These are phyloP conservation scores for Trichoderma koningiopsis DNA, from an alignment of 2,329 filamentous ascomycete species.

Conservation along the genomic window DNA sequence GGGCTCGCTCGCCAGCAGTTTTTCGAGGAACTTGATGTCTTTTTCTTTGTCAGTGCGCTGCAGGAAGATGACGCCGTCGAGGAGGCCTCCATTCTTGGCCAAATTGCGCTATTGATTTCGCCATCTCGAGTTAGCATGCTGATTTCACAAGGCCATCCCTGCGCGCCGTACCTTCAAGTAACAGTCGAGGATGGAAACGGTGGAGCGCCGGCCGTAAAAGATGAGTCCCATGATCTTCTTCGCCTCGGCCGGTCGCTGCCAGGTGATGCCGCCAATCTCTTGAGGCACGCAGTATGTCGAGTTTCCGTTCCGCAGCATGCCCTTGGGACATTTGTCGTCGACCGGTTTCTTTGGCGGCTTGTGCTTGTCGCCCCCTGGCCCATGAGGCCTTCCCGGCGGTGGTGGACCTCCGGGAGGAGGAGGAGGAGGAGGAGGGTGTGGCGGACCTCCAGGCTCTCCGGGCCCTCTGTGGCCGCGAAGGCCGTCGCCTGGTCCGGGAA, in stretches of 20 bases:
- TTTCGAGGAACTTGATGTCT: slow-evolving; percentile 45
- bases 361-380: background rate
- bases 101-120: slow-evolving; percentile 43
- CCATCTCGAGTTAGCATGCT: background rate
- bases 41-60: slow-evolving; percentile 43
- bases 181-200: slow-evolving; percentile 50
- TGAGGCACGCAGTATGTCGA: slow-evolving; percentile 11
- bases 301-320: slow-evolving; percentile 13
- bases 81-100: slow-evolving; percentile 47
- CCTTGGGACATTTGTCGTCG: slow-evolving; percentile 15
- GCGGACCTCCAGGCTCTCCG: background rate
- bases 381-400: background rate
- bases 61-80: slow-evolving; percentile 50
- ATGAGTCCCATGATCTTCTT: slow-evolving; percentile 49
- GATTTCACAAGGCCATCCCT: background rate
- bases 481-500: slow-evolving; percentile 10
- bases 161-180: slow-evolving; percentile 43
- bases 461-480: background rate
- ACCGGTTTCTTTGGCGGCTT: background rate
- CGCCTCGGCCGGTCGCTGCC: slow-evolving; percentile 22
- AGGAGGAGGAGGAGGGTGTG: too few relatives aligned
- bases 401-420: background rate
- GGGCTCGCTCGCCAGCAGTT: slow-evolving; percentile 40
- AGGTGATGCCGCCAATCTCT: slow-evolving; percentile 14
- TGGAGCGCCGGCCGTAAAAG: slow-evolving; percentile 48